A percentile compares a stretch with the other conserved stretches of the same genome.
These are phyloP conservation scores for Torulaspora indica DNA, from an alignment of 805 yeast species.

Conservation along the genomic window DNA sequence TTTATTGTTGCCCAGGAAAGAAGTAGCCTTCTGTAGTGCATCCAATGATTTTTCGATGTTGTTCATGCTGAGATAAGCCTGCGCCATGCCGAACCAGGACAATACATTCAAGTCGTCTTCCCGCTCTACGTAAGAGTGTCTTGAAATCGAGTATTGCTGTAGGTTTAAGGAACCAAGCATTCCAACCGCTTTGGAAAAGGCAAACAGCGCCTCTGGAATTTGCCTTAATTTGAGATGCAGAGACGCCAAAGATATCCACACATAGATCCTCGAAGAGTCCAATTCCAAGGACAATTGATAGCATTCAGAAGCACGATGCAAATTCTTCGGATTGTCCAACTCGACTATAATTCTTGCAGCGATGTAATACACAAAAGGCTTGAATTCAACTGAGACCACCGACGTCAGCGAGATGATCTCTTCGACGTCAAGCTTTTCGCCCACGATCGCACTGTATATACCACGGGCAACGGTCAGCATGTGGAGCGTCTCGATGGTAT, in stretches of 20 bases:
- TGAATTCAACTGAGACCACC: slow-evolving; percentile 4
- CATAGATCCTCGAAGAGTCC: slow-evolving; percentile 39
- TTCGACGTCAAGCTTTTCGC: slow-evolving; percentile 5
- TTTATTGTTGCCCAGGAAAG: slow-evolving; percentile 18
- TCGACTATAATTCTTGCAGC: slow-evolving; percentile 18
- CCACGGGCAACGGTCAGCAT: slow-evolving; percentile 12
- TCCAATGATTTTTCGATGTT: slow-evolving; percentile 21
- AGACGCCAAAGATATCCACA: slow-evolving; percentile 65
- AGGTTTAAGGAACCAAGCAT: slow-evolving; percentile 21
- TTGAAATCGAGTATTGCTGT: slow-evolving; percentile 5
- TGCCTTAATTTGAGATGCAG: slow-evolving; percentile 56
- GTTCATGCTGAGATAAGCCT: slow-evolving; percentile 22
- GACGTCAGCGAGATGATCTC: slow-evolving; percentile 11
- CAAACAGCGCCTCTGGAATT: slow-evolving; percentile 60
- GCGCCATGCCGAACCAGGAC: slow-evolving; percentile 32
- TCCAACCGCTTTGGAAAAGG: slow-evolving; percentile 60
- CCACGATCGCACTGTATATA: slow-evolving; percentile 9
- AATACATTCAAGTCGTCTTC: slow-evolving; percentile 19
- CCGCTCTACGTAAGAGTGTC: slow-evolving; percentile 1
- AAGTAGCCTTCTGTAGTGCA: slow-evolving; percentile 20
- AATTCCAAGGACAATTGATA: slow-evolving; percentile 20
- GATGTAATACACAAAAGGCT: slow-evolving; percentile 16
- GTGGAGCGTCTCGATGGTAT: slow-evolving; percentile 13
- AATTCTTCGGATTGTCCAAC: slow-evolving; percentile 13
- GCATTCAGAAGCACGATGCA: slow-evolving; percentile 19